Percentiles rank a stretch among this genome's conserved stretches.
Conservation (phyloP, 2,329 filamentous ascomycete genomes). For the Trichoderma guizhouense region DNA sequence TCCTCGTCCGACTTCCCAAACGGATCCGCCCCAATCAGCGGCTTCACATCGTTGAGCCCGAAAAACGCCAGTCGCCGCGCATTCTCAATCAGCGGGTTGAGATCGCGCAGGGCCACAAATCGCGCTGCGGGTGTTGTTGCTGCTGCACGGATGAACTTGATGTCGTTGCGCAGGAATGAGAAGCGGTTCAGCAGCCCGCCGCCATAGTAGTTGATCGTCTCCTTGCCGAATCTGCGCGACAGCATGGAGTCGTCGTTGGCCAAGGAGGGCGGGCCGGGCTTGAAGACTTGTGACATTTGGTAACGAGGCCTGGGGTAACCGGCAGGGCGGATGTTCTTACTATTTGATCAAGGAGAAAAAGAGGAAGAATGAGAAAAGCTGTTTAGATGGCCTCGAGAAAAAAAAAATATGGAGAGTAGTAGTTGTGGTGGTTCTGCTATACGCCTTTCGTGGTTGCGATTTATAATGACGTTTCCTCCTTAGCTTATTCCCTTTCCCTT, state of each 20-base stretch:
- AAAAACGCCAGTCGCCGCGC: slow-evolving; percentile 64
- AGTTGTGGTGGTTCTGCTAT: background rate
- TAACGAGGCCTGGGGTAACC: background rate
- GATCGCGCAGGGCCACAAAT: slow-evolving; percentile 76
- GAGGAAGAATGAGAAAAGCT: background rate
- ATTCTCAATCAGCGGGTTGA: slow-evolving; percentile 65
- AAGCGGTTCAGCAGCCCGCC: slow-evolving; percentile 75
- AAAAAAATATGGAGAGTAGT: background rate
- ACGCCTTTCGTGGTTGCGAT: background rate
- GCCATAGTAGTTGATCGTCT: slow-evolving; percentile 81
- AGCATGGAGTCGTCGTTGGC: slow-evolving; percentile 61
- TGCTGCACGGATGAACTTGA: slow-evolving; percentile 65
- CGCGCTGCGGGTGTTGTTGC: slow-evolving; percentile 61
- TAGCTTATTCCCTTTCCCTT: background rate
- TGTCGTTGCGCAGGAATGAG: slow-evolving; percentile 70
- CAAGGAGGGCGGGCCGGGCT: slow-evolving; percentile 13
- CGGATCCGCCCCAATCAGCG: slow-evolving; percentile 67
- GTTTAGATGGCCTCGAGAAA: background rate
- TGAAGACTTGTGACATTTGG: slow-evolving; percentile 15
- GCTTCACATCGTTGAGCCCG: slow-evolving; percentile 63
- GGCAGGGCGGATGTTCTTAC: background rate
- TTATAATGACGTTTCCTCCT: background rate
- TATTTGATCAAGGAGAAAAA: background rate
- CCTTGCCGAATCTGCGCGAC: slow-evolving; percentile 71
- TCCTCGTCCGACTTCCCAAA: slow-evolving; percentile 72